These are phyloP conservation scores for Mycena haematopus DNA, from an alignment of 768 basidiomycete genomes.

Conservation along the genomic window DNA sequence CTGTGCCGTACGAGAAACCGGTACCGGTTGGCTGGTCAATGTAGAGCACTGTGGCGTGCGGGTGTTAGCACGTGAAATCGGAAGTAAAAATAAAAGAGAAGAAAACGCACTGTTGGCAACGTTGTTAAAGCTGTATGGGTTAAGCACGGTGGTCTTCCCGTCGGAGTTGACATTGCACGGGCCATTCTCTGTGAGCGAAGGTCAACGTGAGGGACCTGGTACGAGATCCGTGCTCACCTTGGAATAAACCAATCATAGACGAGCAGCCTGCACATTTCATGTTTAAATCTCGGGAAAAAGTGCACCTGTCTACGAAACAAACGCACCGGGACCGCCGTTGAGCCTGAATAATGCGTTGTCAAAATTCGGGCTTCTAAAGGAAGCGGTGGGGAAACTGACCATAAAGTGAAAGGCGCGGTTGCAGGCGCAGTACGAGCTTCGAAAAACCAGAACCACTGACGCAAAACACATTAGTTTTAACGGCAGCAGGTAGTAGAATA, in stretches of 20 bases:
- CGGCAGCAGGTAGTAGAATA: background rate
- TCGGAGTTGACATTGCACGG: slow-evolving; percentile 66
- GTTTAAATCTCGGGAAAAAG: too few relatives aligned
- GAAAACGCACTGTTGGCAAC: slow-evolving; percentile 61
- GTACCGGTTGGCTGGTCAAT: slow-evolving; percentile 68
- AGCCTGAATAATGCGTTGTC: slow-evolving; percentile 2
- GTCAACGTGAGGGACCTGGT: background rate
- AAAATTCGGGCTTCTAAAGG: background rate
- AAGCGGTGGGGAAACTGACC: slow-evolving; percentile 46
- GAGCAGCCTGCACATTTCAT: slow-evolving; percentile 45
- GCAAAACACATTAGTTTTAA: background rate
- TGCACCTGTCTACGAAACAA: too few relatives aligned
- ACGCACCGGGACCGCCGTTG: slow-evolving; percentile 54
- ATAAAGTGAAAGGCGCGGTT: slow-evolving; percentile 69
- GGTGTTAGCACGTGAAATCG: background rate
- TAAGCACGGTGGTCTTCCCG: slow-evolving; percentile 55
- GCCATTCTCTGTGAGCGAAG: slow-evolving; percentile 62
- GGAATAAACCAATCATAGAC: slow-evolving; percentile 56
- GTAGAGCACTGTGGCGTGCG: slow-evolving; percentile 62
- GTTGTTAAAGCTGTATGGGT: slow-evolving; percentile 76
- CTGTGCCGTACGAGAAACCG: slow-evolving; percentile 65
- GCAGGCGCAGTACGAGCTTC: slow-evolving; percentile 63
- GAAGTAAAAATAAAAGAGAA: background rate
- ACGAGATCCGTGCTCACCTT: background rate
- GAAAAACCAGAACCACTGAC: slow-evolving; percentile 79